phyloP scores from a whole-genome alignment of 2,329 filamentous ascomycete species.

The Fusarium udum region DNA sequence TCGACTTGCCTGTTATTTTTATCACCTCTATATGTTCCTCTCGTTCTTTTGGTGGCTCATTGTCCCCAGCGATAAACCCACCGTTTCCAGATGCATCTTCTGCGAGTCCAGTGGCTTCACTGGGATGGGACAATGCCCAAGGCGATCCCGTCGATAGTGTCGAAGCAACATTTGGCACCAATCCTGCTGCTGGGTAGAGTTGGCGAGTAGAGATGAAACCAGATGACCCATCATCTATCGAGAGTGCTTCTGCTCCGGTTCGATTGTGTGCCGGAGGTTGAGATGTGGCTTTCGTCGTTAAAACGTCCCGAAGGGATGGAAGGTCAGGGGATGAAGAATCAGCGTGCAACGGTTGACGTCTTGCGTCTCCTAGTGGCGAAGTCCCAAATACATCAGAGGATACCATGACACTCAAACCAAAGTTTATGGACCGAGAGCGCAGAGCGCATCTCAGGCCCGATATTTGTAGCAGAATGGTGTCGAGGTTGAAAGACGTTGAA shows the following conservation, averaged over 20 bases:
- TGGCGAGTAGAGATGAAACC: slow-evolving; percentile 56
- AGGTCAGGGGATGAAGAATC: slow-evolving; percentile 65
- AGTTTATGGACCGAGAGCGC: slow-evolving; percentile 51
- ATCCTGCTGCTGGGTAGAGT: slow-evolving; percentile 48
- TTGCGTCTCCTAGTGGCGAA: slow-evolving; percentile 46
- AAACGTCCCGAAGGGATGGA: slow-evolving; percentile 61
- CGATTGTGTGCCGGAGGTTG: slow-evolving; percentile 49
- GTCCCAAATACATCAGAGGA: slow-evolving; percentile 48
- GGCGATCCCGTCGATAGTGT: neutral
- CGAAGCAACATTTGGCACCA: slow-evolving; percentile 16
- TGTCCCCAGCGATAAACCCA: neutral
- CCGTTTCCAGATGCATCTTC: neutral
- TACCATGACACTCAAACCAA: slow-evolving; percentile 45
- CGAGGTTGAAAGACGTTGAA: slow-evolving; percentile 8
- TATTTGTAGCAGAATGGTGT: slow-evolving; percentile 45
- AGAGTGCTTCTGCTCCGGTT: slow-evolving; percentile 50
- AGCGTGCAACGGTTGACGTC: slow-evolving; percentile 44
- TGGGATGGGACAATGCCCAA: neutral
- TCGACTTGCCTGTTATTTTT: slow-evolving; percentile 30
- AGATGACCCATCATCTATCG: slow-evolving; percentile 48
- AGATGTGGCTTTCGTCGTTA: slow-evolving; percentile 50
- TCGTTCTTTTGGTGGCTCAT: neutral
- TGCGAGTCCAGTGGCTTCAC: neutral
- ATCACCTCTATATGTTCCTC: slow-evolving; percentile 37
- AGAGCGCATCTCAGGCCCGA: slow-evolving; percentile 55